phyloP scores from a whole-genome alignment of 2,329 filamentous ascomycete species.

The Alternaria tenuissima region DNA sequence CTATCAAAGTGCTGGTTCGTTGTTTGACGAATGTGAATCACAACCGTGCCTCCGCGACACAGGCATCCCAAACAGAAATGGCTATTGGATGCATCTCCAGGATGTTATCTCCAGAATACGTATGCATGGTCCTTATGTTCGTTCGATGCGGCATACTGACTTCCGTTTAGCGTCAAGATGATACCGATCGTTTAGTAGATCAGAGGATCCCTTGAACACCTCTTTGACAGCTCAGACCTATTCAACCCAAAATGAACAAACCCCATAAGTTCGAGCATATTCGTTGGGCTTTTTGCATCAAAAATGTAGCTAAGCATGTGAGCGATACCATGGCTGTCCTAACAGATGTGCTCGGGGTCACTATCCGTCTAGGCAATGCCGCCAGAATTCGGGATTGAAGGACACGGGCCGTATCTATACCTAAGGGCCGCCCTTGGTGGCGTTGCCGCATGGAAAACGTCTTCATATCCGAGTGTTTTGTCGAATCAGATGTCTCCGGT shows the following conservation, averaged over 20 bases:
- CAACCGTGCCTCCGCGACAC: not conserved
- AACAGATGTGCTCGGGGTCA: not conserved
- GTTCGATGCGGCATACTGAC: not conserved
- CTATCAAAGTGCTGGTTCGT: not conserved
- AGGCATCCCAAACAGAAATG: not conserved
- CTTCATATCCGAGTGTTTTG: not conserved
- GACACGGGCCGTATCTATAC: not conserved
- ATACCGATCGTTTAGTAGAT: not conserved
- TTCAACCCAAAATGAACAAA: not conserved
- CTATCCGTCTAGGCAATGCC: not conserved
- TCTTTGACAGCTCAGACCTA: not conserved
- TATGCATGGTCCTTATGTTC: not conserved
- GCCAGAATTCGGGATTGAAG: not conserved
- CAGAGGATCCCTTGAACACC: not conserved
- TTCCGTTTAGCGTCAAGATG: not conserved
- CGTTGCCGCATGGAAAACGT: not conserved
- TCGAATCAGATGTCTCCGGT: not conserved
- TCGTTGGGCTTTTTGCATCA: not conserved
- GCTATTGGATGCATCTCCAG: not conserved
- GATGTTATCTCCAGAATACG: not conserved
- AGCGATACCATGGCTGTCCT: not conserved
- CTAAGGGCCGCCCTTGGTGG: conserved; percentile 5
- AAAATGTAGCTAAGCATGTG: not conserved
- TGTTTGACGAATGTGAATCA: not conserved
- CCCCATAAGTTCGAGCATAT: not conserved